Percentiles rank a stretch among this genome's conserved stretches.
Conservation (phyloP, 2,329 filamentous ascomycete genomes). For the Colletotrichum filicis region DNA sequence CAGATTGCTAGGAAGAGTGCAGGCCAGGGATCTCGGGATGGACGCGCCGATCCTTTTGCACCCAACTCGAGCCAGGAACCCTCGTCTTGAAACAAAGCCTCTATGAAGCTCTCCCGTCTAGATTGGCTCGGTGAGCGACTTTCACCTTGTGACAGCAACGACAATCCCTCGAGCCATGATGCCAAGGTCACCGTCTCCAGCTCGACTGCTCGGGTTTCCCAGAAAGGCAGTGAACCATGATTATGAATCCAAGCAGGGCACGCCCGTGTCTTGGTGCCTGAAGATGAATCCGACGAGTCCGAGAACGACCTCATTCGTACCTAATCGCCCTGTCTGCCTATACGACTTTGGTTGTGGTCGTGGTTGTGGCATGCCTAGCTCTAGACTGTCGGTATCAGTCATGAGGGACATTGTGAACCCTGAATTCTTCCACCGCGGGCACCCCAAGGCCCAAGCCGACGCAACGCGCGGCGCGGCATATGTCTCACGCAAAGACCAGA, state of each 20-base stretch:
- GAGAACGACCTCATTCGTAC: background rate
- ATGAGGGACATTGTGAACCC: background rate
- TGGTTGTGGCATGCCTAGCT: background rate
- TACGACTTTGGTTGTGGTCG: background rate
- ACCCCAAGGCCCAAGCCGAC: slow-evolving; percentile 23
- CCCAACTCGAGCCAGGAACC: slow-evolving; percentile 30
- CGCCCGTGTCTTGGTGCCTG: slow-evolving; percentile 23
- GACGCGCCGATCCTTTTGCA: slow-evolving; percentile 26
- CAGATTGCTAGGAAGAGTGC: background rate
- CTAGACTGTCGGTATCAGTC: background rate
- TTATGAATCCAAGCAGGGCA: slow-evolving; percentile 12
- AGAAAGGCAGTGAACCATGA: slow-evolving; percentile 19
- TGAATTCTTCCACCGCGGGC: slow-evolving; percentile 3
- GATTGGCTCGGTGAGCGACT: slow-evolving; percentile 26
- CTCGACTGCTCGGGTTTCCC: slow-evolving; percentile 15
- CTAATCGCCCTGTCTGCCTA: background rate
- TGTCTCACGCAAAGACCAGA: slow-evolving; percentile 12
- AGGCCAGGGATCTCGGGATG: slow-evolving; percentile 26
- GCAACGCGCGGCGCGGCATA: slow-evolving; percentile 15
- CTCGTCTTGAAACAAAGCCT: slow-evolving; percentile 24
- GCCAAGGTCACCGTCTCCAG: background rate
- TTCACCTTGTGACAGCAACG: slow-evolving; percentile 12
- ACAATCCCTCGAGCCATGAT: background rate
- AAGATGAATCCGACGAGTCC: slow-evolving; percentile 1
- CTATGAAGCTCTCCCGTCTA: slow-evolving; percentile 1